Evolutionary conservation across 768 basidiomycete species (phyloP), one percentile per base, ranked within the genome.

Genomic region (Boletus tylopilopsis): DNA sequence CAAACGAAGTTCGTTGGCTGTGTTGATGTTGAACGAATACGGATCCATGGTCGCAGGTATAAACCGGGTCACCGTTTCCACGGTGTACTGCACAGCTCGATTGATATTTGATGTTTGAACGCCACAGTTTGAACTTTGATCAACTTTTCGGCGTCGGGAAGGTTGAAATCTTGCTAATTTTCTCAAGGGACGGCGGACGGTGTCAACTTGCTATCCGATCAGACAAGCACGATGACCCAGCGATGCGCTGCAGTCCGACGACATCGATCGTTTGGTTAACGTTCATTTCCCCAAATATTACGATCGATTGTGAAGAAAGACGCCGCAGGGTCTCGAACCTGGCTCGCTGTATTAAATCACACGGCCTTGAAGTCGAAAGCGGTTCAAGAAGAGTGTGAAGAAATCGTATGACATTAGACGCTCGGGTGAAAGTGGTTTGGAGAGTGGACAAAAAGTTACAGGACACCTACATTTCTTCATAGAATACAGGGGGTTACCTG

Each of bases 1-100:
- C 54, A 64, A 45, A 50, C 56, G 64, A 42, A 61, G 51, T 22
- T 66, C 63, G 18, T 32, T 47, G 39, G 50, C 23, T 10, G 58
- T 49, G 33, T 63, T 36, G 50, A 60, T 45, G 44, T n/a, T 45
- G 54, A 55, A 64, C 22, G 50, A 45, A 16, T 19, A 46, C 9
- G 50, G 41, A 40, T 58, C 55, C 62, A 64, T 62, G 1, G 29
- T 39, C 29, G 34, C 13, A 30, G n/a, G 23, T n/a, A n/a, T n/a
- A n/a, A n/a, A n/a, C n/a, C n/a, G n/a, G n/a, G n/a, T n/a, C n/a
- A n/a, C n/a, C n/a, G 41, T 35, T 51, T 48, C 46, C 49, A 43
- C 54, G 25, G 25, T 12, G 10, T 21, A 8, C 27, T 29, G 5
- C n/a, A n/a, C n/a, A n/a, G n/a, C n/a, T 30, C 29, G 13, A 30